These are phyloP conservation scores for Arxiozyma heterogenica DNA, from an alignment of 1,139 yeast genomes.

Conservation along the genomic window DNA sequence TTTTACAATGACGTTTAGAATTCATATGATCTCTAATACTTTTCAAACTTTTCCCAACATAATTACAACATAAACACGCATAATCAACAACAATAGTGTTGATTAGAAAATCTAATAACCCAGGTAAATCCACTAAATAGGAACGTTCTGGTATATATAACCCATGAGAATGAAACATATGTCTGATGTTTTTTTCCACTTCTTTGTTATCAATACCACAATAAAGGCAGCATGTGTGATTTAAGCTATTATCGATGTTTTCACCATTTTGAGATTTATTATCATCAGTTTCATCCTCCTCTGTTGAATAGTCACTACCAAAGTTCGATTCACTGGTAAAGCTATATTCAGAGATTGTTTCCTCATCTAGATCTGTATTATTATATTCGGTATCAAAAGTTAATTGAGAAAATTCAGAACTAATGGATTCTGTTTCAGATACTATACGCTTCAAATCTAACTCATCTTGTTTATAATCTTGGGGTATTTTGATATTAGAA, in stretches of 20 bases:
- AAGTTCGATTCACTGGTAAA: conserved; percentile 36
- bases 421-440: conserved; percentile 48
- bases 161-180: conserved; percentile 74
- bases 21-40: conserved; percentile 87
- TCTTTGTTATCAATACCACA: conserved; percentile 35
- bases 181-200: conserved; percentile 59
- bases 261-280: conserved; percentile 27
- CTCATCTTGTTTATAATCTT: conserved; percentile 1
- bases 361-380: conserved; percentile 37
- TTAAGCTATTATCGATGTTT: not conserved
- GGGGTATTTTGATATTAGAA: not conserved
- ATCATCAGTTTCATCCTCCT: conserved; percentile 21
- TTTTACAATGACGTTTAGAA: conserved; percentile 74
- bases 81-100: conserved; percentile 82
- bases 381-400: conserved; percentile 35
- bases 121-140: conserved; percentile 59
- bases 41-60: conserved; percentile 73
- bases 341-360: conserved; percentile 44
- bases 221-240: conserved; percentile 35
- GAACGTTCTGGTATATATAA: conserved; percentile 76
- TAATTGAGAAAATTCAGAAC: conserved; percentile 53
- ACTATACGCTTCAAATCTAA: conserved; percentile 11
- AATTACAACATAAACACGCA: conserved; percentile 73
- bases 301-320: conserved; percentile 31
- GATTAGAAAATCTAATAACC: conserved; percentile 64